Percentiles rank a stretch among this genome's conserved stretches.
phyloP scores from a whole-genome alignment of 2,329 filamentous ascomycete genomes.

The Penicillium sp. region DNA sequence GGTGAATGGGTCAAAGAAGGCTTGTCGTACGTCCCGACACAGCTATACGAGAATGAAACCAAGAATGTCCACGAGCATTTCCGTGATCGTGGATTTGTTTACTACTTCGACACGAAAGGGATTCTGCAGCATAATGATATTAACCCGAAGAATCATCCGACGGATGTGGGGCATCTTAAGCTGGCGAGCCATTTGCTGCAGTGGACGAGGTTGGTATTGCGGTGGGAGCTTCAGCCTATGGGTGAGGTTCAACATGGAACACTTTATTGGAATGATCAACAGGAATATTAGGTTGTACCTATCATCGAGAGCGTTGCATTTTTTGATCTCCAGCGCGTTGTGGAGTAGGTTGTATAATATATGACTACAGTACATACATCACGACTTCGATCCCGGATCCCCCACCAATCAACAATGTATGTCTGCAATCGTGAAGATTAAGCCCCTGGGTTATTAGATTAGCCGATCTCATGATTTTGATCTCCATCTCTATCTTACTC shows the following conservation, averaged over 20 bases:
- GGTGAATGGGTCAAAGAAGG: slow-evolving; percentile 53
- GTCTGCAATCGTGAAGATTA: too few relatives aligned
- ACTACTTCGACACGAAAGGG: slow-evolving; percentile 62
- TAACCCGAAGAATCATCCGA: slow-evolving; percentile 58
- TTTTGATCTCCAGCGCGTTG: too few relatives aligned
- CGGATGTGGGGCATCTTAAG: slow-evolving; percentile 61
- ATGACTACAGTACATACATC: not conserved
- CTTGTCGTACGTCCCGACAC: slow-evolving; percentile 50
- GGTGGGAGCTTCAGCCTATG: slow-evolving; percentile 56
- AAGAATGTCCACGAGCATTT: slow-evolving; percentile 54
- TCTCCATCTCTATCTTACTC: too few relatives aligned
- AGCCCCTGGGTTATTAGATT: too few relatives aligned
- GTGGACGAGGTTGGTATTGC: slow-evolving; percentile 56
- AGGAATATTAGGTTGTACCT: slow-evolving; percentile 36
- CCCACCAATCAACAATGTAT: too few relatives aligned
- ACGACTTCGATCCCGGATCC: too few relatives aligned
- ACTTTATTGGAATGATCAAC: slow-evolving; percentile 54
- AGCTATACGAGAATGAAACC: slow-evolving; percentile 53
- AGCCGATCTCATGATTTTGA: too few relatives aligned
- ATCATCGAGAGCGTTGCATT: too few relatives aligned
- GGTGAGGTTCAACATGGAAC: slow-evolving; percentile 55
- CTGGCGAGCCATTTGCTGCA: slow-evolving; percentile 59
- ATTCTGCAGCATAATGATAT: slow-evolving; percentile 64
- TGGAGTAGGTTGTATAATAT: not conserved
- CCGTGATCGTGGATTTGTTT: slow-evolving; percentile 52